Percentiles rank a stretch among this genome's conserved stretches.
Conservation (phyloP, 805 yeast genomes). For the Torulaspora microellipsoides region DNA sequence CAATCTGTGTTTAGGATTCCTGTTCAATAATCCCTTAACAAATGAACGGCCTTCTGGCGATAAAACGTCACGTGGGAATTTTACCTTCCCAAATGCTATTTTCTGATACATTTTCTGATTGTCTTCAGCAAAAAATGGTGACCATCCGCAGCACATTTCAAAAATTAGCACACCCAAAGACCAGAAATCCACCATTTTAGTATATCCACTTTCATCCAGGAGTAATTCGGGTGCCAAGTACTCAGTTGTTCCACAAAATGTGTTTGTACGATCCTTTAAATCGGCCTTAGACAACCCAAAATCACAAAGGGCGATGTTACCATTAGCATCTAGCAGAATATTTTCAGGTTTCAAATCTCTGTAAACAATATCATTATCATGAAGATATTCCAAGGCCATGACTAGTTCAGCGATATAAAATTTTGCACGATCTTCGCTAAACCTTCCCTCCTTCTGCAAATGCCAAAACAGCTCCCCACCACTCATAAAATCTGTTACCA, state of each 20-base stretch:
- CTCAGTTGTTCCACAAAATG: conserved; percentile 98
- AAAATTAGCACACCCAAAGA: conserved; percentile 93
- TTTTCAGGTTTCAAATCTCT: conserved; percentile 97
- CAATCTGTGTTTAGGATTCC: conserved; percentile 92
- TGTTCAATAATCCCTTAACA: conserved; percentile 89
- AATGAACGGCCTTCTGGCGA: conserved; percentile 91
- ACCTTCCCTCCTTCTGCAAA: conserved; percentile 93
- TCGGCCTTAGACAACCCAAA: conserved; percentile 96
- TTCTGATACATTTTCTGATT: conserved; percentile 99
- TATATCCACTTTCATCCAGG: conserved; percentile 92
- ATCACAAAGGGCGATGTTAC: conserved; percentile 95
- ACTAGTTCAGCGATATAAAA: conserved; percentile 96
- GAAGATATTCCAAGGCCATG: conserved; percentile 88
- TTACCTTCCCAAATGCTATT: conserved; percentile 96
- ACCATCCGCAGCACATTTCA: conserved; percentile 99
- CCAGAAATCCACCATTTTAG: conserved; percentile 99
- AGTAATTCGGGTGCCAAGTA: conserved; percentile 96
- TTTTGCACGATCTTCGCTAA: conserved; percentile 88
- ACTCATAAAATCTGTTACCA: conserved; percentile 96
- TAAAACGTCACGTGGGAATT: conserved; percentile 93
- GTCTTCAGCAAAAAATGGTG: conserved; percentile 96
- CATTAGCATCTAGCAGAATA: conserved; percentile 90
- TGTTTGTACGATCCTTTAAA: conserved; percentile 83
- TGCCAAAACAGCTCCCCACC: conserved; percentile 98
- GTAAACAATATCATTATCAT: conserved; percentile 92